Conservation (phyloP, 2,329 filamentous ascomycete species). For the Aureobasidium sp. region DNA sequence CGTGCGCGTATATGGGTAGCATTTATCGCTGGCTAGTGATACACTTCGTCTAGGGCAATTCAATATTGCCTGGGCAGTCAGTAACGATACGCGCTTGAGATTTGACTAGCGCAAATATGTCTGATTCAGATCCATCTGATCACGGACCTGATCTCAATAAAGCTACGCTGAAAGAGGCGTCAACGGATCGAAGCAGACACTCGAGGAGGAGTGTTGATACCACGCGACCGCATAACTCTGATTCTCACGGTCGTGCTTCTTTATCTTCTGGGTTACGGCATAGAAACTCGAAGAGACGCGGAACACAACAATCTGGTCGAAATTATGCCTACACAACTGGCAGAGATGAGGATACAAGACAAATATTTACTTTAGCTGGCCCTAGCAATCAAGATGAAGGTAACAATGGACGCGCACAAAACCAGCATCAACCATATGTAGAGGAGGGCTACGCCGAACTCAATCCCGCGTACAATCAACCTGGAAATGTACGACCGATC, state of each 20-base stretch:
- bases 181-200: neutral
- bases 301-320: neutral
- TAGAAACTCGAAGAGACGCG: neutral
- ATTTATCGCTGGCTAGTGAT: neutral
- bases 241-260: neutral
- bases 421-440: constrained; percentile 21
- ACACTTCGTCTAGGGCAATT: neutral
- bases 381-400: neutral
- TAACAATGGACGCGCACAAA: neutral
- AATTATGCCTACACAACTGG: neutral
- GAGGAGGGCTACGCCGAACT: neutral
- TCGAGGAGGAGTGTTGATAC: neutral
- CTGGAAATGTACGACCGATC: neutral
- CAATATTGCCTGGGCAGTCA: neutral
- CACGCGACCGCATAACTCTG: neutral
- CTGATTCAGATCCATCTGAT: neutral
- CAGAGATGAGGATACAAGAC: neutral
- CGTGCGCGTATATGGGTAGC: neutral
- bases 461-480: constrained; percentile 6
- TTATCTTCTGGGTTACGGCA: neutral
- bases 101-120: neutral
- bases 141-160: neutral
- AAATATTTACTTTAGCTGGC: neutral
- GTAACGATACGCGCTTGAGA: neutral
- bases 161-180: neutral